Percentiles rank a stretch among this genome's conserved stretches.
phyloP scores from a whole-genome alignment of 768 basidiomycete species.

The Russula dissimulans region DNA sequence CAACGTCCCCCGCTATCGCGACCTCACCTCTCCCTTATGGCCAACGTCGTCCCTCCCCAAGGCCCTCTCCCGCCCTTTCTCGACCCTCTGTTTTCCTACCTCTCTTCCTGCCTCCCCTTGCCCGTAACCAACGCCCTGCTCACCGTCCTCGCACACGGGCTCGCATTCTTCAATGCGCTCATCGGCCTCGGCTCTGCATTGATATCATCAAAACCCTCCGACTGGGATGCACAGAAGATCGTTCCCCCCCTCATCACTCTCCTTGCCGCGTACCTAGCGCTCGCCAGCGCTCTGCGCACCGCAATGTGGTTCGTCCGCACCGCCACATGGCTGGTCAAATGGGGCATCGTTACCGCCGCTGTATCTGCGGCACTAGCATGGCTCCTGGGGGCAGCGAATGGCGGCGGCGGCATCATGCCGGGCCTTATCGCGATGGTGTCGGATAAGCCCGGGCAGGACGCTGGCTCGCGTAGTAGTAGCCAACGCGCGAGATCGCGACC shows the following conservation, averaged over 20 bases:
- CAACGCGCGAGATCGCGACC: conserved; percentile 26
- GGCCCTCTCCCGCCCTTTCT: conserved; percentile 39
- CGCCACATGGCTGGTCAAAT: conserved; percentile 64
- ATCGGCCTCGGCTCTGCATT: conserved; percentile 41
- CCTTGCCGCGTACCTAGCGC: conserved; percentile 63
- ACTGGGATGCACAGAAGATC: conserved; percentile 60
- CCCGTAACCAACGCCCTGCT: conserved; percentile 45
- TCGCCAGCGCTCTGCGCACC: conserved; percentile 72
- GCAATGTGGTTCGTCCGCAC: conserved; percentile 65
- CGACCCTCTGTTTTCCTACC: conserved; percentile 44
- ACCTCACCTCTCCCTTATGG: conserved; percentile 1
- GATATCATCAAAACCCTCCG: conserved; percentile 40
- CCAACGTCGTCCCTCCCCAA: conserved; percentile 1
- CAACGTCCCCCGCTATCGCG: not conserved
- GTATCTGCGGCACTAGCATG: conserved; percentile 49
- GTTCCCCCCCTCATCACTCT: conserved; percentile 69
- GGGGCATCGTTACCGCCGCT: conserved; percentile 53
- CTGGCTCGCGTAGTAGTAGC: conserved; percentile 14
- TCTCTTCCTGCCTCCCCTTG: conserved; percentile 46
- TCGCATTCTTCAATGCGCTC: conserved; percentile 43
- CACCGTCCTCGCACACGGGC: conserved; percentile 41
- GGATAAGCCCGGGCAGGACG: conserved; percentile 18
- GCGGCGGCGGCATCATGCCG: conserved; percentile 30
- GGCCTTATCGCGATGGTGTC: conserved; percentile 35
- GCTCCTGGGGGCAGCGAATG: conserved; percentile 33